phyloP scores from a whole-genome alignment of 2,329 filamentous ascomycete genomes.

The Diaporthe sp. region DNA sequence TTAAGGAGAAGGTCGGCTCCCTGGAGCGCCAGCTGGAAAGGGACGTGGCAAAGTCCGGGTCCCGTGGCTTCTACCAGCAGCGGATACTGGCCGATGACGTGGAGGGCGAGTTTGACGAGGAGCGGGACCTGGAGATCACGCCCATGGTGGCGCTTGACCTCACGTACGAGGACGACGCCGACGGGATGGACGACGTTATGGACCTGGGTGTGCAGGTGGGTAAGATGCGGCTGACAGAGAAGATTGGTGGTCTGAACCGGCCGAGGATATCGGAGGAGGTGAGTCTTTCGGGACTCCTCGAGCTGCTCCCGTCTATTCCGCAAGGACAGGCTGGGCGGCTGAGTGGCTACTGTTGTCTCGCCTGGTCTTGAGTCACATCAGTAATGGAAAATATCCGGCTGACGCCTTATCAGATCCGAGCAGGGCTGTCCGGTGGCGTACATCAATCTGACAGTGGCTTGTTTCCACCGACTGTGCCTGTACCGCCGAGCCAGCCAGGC shows the following conservation, averaged over 20 bases:
- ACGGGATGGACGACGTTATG: conserved; percentile 72
- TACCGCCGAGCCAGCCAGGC: conserved; percentile 35
- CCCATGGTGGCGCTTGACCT: conserved; percentile 75
- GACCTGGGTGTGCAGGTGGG: conserved; percentile 81
- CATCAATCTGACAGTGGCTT: conserved; percentile 29
- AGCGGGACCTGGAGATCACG: conserved; percentile 72
- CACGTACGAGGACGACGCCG: conserved; percentile 76
- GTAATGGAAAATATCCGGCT: background rate
- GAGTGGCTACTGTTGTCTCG: background rate
- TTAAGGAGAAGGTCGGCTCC: conserved; percentile 84
- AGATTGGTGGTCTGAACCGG: conserved; percentile 79
- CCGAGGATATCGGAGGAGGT: conserved; percentile 81
- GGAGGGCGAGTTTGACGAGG: conserved; percentile 71
- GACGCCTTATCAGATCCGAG: conserved; percentile 50
- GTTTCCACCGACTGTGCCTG: conserved; percentile 43
- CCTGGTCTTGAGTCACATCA: background rate
- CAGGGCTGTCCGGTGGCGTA: conserved; percentile 50
- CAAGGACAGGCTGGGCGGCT: background rate
- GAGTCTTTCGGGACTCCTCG: conserved; percentile 44
- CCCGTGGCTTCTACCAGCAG: conserved; percentile 50
- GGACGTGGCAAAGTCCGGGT: conserved; percentile 69
- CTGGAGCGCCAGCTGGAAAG: conserved; percentile 79
- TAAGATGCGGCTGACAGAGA: conserved; percentile 80
- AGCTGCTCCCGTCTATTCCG: background rate
- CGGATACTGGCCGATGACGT: conserved; percentile 64